Evolutionary conservation across 1,284 basidiomycete genomes (phyloP).

Genomic region (Coniferiporia weirii): DNA sequence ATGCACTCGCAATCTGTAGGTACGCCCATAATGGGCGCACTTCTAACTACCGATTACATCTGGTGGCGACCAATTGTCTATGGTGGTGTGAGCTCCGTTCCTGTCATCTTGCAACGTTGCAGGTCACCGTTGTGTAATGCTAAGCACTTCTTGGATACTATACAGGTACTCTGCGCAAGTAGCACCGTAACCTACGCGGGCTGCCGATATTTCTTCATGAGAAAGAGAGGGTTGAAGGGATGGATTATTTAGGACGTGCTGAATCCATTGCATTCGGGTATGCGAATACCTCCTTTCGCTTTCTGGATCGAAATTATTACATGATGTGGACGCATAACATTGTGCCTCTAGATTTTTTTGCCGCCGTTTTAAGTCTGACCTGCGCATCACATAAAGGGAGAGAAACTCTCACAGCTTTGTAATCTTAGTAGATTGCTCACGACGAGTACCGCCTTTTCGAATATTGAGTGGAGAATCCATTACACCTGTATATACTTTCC

Average conservation of each 20-base stretch:
- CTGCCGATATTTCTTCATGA: neutral
- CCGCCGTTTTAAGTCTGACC: too few relatives aligned
- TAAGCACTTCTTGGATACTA: neutral
- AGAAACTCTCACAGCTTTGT: too few relatives aligned
- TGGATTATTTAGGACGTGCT: neutral
- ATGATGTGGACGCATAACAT: neutral
- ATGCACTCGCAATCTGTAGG: conserved; percentile 22
- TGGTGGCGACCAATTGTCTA: conserved; percentile 41
- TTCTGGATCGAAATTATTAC: neutral
- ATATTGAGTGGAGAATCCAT: too few relatives aligned
- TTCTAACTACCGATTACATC: conserved; percentile 34
- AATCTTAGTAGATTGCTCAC: too few relatives aligned
- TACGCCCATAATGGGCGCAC: conserved; percentile 42
- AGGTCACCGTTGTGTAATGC: neutral
- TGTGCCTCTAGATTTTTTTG: too few relatives aligned
- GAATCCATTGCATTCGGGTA: too few relatives aligned
- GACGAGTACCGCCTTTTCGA: too few relatives aligned
- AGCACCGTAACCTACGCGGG: neutral
- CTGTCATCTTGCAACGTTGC: too few relatives aligned
- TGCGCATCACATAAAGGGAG: too few relatives aligned
- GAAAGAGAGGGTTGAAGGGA: neutral
- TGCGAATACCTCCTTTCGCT: too few relatives aligned
- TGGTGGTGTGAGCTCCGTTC: conserved; percentile 32
- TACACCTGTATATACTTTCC: too few relatives aligned
- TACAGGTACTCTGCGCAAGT: neutral